Percentiles rank a stretch among this genome's conserved stretches.
These are phyloP conservation scores for Thymus quinquecostatus DNA, from an alignment of 257 asterid species.

Conservation along the genomic window DNA sequence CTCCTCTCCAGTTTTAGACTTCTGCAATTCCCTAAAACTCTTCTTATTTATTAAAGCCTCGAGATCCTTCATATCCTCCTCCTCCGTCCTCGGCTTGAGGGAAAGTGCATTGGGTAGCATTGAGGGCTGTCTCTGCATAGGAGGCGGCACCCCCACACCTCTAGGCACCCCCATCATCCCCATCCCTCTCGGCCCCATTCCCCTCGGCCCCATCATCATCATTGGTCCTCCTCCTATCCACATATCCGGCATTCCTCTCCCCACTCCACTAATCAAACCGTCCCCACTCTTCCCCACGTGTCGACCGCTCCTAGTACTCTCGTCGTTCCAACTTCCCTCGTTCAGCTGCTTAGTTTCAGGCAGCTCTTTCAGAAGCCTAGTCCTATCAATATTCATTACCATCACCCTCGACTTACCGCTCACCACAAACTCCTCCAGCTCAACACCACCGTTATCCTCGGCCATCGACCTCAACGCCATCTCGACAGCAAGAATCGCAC, in stretches of 20 bases:
- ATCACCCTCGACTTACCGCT: conserved; percentile 82
- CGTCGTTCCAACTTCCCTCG: conserved; percentile 45
- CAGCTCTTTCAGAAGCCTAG: conserved; percentile 75
- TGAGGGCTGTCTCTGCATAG: conserved; percentile 74
- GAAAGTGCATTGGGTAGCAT: conserved; percentile 51
- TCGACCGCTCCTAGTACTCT: conserved; percentile 45
- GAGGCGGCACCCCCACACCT: conserved; percentile 94
- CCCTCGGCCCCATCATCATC: conserved; percentile 72
- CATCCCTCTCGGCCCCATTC: conserved; percentile 73
- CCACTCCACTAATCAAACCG: conserved; percentile 41
- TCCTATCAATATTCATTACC: conserved; percentile 86
- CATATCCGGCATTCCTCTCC: conserved; percentile 61
- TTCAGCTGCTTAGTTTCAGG: conserved; percentile 74
- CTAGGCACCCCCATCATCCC: conserved; percentile 88
- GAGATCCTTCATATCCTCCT: conserved; percentile 92
- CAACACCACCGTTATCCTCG: conserved; percentile 88
- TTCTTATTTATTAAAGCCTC: conserved; percentile 89
- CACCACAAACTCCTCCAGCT: conserved; percentile 79
- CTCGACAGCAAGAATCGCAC: conserved; percentile 80
- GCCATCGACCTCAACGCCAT: conserved; percentile 88
- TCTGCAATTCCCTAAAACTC: conserved; percentile 87
- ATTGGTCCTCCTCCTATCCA: conserved; percentile 63
- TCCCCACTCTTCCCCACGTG: conserved; percentile 40
- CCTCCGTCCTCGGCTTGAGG: conserved; percentile 86
- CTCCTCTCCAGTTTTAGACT: conserved; percentile 96